A percentile compares a stretch with the other conserved stretches of the same genome.
Conservation (phyloP, 2,329 filamentous ascomycete species). For the Fusarium domesticum region DNA sequence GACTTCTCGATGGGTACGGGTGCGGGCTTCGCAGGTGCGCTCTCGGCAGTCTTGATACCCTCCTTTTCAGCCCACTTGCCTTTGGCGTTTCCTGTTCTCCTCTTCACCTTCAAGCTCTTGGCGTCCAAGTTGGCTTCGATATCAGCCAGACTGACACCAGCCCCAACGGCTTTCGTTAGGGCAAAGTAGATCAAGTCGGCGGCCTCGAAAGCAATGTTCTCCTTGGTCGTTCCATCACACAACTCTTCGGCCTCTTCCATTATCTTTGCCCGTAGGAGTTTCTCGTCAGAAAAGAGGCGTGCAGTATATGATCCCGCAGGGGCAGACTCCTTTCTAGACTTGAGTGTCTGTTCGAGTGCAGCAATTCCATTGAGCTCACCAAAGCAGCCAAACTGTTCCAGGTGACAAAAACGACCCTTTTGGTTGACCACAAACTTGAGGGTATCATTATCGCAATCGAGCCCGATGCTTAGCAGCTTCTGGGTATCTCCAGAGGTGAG, state of each 20-base stretch:
- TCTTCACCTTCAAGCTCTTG: conserved; percentile 93
- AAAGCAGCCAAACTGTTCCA: conserved; percentile 90
- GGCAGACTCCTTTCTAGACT: conserved; percentile 76
- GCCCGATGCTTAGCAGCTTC: conserved; percentile 75
- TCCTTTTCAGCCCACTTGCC: conserved; percentile 85
- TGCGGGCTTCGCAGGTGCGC: conserved; percentile 36
- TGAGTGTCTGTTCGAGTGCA: conserved; percentile 81
- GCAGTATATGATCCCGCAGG: conserved; percentile 92
- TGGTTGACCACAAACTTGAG: conserved; percentile 87
- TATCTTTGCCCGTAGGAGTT: conserved; percentile 89
- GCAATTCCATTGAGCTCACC: conserved; percentile 78
- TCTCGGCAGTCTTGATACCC: conserved; percentile 53
- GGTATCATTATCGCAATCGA: conserved; percentile 94
- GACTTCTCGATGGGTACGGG: conserved; percentile 32
- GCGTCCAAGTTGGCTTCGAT: conserved; percentile 90
- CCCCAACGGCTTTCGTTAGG: conserved; percentile 79
- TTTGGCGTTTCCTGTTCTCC: conserved; percentile 91
- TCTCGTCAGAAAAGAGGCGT: conserved; percentile 85
- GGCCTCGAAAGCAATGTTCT: conserved; percentile 89
- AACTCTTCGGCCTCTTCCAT: conserved; percentile 98
- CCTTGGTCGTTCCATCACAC: conserved; percentile 76
- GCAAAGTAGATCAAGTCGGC: conserved; percentile 97
- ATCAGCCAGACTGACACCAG: conserved; percentile 81
- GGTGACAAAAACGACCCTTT: conserved; percentile 89
- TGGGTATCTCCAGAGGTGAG: conserved; percentile 92